Evolutionary conservation across 1,284 basidiomycete genomes (phyloP), one percentile per base, ranked within the genome.

Genomic region (Apiotrichum siamense): DNA sequence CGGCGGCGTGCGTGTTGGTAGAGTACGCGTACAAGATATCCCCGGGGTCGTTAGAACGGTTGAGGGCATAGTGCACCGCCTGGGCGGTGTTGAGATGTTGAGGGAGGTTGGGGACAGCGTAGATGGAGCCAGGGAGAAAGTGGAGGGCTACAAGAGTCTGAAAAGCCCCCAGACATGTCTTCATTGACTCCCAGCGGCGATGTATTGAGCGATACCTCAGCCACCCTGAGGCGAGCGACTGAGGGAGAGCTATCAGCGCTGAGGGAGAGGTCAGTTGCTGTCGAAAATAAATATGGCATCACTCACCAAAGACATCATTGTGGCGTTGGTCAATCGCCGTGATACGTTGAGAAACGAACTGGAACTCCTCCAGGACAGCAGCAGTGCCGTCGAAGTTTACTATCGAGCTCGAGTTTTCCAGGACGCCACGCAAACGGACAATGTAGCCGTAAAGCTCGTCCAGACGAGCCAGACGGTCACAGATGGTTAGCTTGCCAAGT

Each of bases 61-160:
- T 36, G 1, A 67, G 53, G 1, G 69, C 66, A 33, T 69, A 67
- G 9, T 48, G 26, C 6, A 65, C 56, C 0, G 54, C 57, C 38
- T 57, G 55, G 13, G 40, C 37, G 0, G 58, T 32, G 7, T 32
- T 47, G 23, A 63, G 46, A 3, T 43, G 27, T 11, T 47, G 52
- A 0, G 69, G 69, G 1, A 71, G 55, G 15, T 54, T 55, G 5
- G 55, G 52, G 35, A 67, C 53, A 5, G 66, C 61, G 17, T 58
- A 36, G 1, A 52, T 49, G 12, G 55, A 56, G 3, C 65, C 67
- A 1, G 67, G 64, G 13, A 70, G 55, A 39, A 58, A 72, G 29
- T 63, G 61, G 2, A 65, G 60, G 1, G 69, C 64, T 27, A 69
- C 62, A 27, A 70, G 51, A 33, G 46, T 53, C 23, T 65, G 64